Evolutionary conservation across 1,284 basidiomycete species (phyloP).

Genomic region (Inonotus obliquus): DNA sequence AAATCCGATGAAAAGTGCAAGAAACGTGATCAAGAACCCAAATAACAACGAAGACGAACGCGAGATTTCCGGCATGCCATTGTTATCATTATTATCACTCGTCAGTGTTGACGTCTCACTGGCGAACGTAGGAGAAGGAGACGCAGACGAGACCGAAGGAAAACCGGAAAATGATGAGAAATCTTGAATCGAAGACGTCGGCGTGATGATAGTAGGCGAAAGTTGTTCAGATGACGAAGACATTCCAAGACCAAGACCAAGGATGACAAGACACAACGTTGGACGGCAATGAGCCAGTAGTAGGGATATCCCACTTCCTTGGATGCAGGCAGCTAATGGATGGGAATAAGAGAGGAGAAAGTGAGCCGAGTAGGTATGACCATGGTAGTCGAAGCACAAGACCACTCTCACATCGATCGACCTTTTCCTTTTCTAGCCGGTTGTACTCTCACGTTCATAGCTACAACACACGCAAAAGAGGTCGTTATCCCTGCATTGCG

Average conservation of each 20-base stretch:
- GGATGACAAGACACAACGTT: neutral
- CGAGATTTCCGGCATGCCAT: slow-evolving; percentile 7
- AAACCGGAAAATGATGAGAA: neutral
- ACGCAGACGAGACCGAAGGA: neutral
- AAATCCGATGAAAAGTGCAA: slow-evolving; percentile 53
- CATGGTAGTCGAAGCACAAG: neutral
- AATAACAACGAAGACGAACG: slow-evolving; percentile 33
- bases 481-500: too few relatives aligned
- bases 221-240: neutral
- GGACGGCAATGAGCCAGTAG: neutral
- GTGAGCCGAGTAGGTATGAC: neutral
- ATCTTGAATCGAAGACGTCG: neutral
- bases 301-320: neutral
- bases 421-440: neutral
- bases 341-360: neutral
- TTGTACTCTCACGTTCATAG: neutral
- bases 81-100: neutral
- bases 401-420: neutral
- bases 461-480: too few relatives aligned
- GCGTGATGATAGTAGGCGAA: neutral
- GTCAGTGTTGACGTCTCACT: neutral
- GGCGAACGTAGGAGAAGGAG: neutral
- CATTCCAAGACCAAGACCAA: neutral
- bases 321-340: neutral
- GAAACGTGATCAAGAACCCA: slow-evolving; percentile 58